Evolutionary conservation across 305 asterid species (phyloP).

Genomic region (Coffea humblotiana): DNA sequence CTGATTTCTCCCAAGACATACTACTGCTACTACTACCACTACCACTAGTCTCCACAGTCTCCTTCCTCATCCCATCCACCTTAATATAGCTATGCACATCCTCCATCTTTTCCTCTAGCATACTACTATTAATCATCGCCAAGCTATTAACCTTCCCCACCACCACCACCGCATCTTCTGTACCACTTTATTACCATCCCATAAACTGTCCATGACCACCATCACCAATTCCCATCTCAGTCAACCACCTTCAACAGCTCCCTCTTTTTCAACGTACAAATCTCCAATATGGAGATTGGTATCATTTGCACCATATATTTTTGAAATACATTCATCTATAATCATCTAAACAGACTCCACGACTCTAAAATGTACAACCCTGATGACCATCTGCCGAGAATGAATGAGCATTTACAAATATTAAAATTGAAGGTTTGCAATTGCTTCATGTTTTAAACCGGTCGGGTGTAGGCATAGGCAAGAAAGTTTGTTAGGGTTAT

Average conservation of each 20-base stretch:
- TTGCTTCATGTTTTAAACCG: not conserved
- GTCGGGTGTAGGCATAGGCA: not conserved
- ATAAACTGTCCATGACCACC: not conserved
- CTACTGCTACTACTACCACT: not conserved
- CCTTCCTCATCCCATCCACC: not conserved
- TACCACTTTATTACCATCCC: not conserved
- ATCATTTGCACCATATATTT: not conserved
- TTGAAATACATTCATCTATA: not conserved
- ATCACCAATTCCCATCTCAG: not conserved
- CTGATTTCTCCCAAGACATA: no score
- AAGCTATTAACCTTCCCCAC: not conserved
- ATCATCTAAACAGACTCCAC: not conserved
- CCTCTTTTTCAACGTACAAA: not conserved
- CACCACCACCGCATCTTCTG: not conserved
- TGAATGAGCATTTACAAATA: not conserved
- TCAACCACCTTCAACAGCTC: not conserved
- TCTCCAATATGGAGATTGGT: not conserved
- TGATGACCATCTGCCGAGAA: not conserved
- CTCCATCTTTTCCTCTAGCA: not conserved
- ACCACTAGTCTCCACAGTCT: not conserved
- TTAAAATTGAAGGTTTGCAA: not conserved
- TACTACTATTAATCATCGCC: not conserved
- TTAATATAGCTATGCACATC: not conserved
- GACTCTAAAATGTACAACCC: not conserved
- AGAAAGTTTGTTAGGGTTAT: not conserved